phyloP scores from a whole-genome alignment of 2,329 filamentous ascomycete genomes.

The Harringtonia lauricola region DNA sequence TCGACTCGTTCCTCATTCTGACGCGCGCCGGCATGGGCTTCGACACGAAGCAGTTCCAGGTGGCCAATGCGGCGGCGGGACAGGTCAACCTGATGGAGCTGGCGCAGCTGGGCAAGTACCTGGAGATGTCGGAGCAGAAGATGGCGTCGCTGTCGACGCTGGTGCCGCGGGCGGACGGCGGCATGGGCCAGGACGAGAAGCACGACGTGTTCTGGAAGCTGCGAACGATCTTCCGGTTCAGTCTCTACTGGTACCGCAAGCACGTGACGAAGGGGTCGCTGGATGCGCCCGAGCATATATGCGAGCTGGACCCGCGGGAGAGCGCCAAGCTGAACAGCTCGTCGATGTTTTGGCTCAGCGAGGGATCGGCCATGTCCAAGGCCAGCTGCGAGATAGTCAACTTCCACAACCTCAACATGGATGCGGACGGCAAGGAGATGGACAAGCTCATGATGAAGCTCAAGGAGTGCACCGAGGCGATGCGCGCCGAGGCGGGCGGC shows the following conservation, averaged over 20 bases:
- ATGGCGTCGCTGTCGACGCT: slow-evolving; percentile 2
- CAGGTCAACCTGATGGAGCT: slow-evolving; percentile 4
- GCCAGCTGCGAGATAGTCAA: background rate
- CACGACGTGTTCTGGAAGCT: slow-evolving; percentile 11
- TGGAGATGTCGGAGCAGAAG: slow-evolving; percentile 8
- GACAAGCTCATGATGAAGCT: background rate
- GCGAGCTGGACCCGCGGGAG: background rate
- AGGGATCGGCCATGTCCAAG: background rate
- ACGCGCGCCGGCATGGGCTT: slow-evolving; percentile 6
- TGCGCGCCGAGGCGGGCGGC: no score
- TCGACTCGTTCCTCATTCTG: slow-evolving; percentile 12
- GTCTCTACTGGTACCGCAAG: slow-evolving; percentile 7
- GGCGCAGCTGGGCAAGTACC: slow-evolving; percentile 7
- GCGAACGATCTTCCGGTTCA: slow-evolving; percentile 6
- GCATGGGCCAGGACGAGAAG: background rate
- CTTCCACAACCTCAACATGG: background rate
- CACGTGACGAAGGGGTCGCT: background rate
- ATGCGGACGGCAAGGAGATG: slow-evolving; percentile 1
- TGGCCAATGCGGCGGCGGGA: background rate
- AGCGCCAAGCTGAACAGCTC: slow-evolving; percentile 2
- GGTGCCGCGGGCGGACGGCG: background rate
- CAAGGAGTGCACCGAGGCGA: no score
- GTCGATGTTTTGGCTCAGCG: slow-evolving; percentile 4
- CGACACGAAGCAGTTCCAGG: slow-evolving; percentile 7
- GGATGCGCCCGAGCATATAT: background rate